These are phyloP conservation scores for Dalbergia cochinchinensis DNA, from an alignment of 306 rosid genomes.

Conservation along the genomic window DNA sequence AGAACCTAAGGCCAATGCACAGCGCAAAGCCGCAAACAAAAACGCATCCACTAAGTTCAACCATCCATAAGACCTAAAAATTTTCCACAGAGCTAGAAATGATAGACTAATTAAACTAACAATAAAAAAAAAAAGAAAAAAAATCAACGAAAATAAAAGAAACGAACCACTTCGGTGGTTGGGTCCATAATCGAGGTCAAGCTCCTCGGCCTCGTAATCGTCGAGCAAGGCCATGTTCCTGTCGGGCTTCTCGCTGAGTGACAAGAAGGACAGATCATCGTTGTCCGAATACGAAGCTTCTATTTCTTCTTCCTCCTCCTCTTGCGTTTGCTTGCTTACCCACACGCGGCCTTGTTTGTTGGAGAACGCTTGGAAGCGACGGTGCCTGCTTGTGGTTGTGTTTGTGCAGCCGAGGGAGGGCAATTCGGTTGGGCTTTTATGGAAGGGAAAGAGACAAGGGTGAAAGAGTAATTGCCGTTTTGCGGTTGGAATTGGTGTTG, in stretches of 20 bases:
- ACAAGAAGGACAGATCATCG: slow-evolving; percentile 74
- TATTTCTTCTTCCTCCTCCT: slow-evolving; percentile 21
- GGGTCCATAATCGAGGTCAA: slow-evolving; percentile 51
- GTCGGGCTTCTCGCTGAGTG: slow-evolving; percentile 86
- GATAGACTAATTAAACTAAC: not conserved
- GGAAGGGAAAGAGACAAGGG: slow-evolving; percentile 42
- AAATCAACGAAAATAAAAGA: not conserved
- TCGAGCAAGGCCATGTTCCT: slow-evolving; percentile 76
- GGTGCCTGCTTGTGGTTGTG: slow-evolving; percentile 23
- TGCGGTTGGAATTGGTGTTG: slow-evolving; percentile 45
- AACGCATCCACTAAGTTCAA: not conserved
- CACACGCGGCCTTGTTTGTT: slow-evolving; percentile 27
- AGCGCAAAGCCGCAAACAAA: no score
- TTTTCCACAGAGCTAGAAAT: not conserved
- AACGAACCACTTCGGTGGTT: slow-evolving; percentile 83
- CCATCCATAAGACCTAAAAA: not conserved
- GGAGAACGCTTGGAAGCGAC: slow-evolving; percentile 35
- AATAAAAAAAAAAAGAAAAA: not conserved
- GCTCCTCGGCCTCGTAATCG: slow-evolving; percentile 86
- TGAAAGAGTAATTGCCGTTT: slow-evolving; percentile 37
- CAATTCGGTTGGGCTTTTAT: slow-evolving; percentile 41
- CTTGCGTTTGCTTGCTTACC: slow-evolving; percentile 39
- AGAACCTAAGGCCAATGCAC: not conserved
- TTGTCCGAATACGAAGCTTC: slow-evolving; percentile 61
- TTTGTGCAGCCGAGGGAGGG: slow-evolving; percentile 30